A percentile compares a stretch with the other conserved stretches of the same genome.
Evolutionary conservation across 2,329 filamentous ascomycete genomes (phyloP).

Genomic region (Fusarium liriodendri): DNA sequence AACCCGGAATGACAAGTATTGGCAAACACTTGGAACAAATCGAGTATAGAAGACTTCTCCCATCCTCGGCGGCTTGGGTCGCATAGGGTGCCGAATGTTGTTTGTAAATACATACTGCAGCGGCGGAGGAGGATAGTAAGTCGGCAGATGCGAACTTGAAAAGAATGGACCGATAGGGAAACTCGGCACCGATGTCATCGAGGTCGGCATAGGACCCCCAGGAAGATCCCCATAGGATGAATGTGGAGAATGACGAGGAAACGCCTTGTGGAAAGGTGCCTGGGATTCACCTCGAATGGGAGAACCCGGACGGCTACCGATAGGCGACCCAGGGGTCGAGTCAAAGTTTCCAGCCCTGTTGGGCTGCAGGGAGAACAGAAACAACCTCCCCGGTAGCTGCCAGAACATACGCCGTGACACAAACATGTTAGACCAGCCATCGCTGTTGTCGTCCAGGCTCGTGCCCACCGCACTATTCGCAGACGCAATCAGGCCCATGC

Average conservation of each 20-base stretch:
- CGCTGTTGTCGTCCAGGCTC: slow-evolving; percentile 68
- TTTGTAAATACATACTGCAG: slow-evolving; percentile 84
- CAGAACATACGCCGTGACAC: slow-evolving; percentile 86
- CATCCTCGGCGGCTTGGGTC: slow-evolving; percentile 89
- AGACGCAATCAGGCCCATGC: slow-evolving; percentile 87
- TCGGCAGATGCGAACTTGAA: slow-evolving; percentile 86
- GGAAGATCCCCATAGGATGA: slow-evolving; percentile 51
- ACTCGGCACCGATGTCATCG: slow-evolving; percentile 47
- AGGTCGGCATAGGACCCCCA: slow-evolving; percentile 52
- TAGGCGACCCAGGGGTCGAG: slow-evolving; percentile 63
- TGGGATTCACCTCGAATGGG: slow-evolving; percentile 54
- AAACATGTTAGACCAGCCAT: slow-evolving; percentile 84
- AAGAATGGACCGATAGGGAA: slow-evolving; percentile 76
- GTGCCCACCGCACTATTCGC: slow-evolving; percentile 81
- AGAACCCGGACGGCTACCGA: slow-evolving; percentile 64
- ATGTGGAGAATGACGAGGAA: slow-evolving; percentile 45
- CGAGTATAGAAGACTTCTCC: slow-evolving; percentile 92
- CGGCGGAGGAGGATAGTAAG: slow-evolving; percentile 88
- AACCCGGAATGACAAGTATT: slow-evolving; percentile 90
- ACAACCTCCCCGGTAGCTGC: slow-evolving; percentile 89
- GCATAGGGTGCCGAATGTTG: slow-evolving; percentile 83
- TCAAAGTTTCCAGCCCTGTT: slow-evolving; percentile 45
- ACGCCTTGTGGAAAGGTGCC: slow-evolving; percentile 29
- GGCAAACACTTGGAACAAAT: slow-evolving; percentile 82
- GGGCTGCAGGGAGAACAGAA: slow-evolving; percentile 86